Base-by-base conservation (phyloP, 345 rosid genomes). In the Salix brachista region DNA sequence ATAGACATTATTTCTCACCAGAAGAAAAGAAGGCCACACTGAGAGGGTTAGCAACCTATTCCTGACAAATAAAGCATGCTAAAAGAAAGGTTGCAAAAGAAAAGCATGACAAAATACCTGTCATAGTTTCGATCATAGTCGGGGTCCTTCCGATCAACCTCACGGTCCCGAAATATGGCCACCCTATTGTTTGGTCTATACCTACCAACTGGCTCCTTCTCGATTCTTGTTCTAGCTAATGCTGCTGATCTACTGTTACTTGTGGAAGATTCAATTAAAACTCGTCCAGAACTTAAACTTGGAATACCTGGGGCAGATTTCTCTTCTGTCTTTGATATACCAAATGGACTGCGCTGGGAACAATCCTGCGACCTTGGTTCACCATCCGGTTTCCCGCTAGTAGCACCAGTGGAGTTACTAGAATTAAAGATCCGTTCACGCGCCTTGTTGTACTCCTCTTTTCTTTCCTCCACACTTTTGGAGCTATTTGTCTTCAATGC, bases 71-170 rank as follows among this genome's bases (percentile, higher is more conserved):
- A 66, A 16, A 18, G 41, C 39, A 36, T 11, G 9, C 69, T 7
- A 32, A 16, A 13, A 4, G 62, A 56, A 46, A 14, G 62, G n/a
- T 56, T 25, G 62, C 9, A 62, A 42, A 73, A 16, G 7, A 17
- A 8, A 71, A 67, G 62, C 48, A 77, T 19, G 13, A 28, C 44
- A 50, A 75, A 67, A 37, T 78, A 89, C 97, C 94, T 89, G 65
- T 90, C 94, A 77, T 90, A 91, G 78, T 79, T 91, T 71, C 97
- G 83, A 85, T 91, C 90, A 90, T 90, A 91, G 82, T 91, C 97
- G 46, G 97, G 97, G 69, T 91, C 97, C 77, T 87, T 90, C 68
- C 90, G 87, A 9, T 91, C 97, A 76, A 85, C 75, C 64, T 91
- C 94, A 69, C 91, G 90, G 71, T 91, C 97, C 75, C 97, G 92